Conservation (phyloP, 768 basidiomycete genomes). For the Scleroderma bovista region DNA sequence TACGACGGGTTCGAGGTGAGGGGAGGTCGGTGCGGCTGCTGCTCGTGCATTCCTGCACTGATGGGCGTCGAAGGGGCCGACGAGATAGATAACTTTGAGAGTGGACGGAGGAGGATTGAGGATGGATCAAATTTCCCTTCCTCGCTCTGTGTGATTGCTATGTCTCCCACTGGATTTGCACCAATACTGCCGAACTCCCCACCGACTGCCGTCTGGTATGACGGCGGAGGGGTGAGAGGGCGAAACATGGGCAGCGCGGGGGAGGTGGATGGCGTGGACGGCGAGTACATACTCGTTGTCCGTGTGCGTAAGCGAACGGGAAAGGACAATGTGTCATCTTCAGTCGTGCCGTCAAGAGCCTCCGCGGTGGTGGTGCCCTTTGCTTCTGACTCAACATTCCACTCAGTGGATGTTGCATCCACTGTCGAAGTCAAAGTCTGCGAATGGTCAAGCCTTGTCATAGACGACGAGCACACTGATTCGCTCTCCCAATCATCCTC, state of each 20-base stretch:
- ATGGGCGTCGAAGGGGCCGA: constrained; percentile 3
- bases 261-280: constrained; percentile 2
- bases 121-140: constrained; percentile 15
- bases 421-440: background rate
- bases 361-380: background rate
- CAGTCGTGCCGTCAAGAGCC: constrained; percentile 1
- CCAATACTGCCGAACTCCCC: background rate
- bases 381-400: background rate
- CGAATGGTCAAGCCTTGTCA: background rate
- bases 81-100: constrained; percentile 13
- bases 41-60: background rate
- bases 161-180: background rate
- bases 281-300: constrained; percentile 24
- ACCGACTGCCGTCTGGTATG: constrained; percentile 13
- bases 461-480: constrained; percentile 8
- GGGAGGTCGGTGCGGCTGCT: constrained; percentile 6
- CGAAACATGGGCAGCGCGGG: constrained; percentile 14
- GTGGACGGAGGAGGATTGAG: constrained; percentile 24
- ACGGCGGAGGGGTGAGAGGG: constrained; percentile 22
- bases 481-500: constrained; percentile 30
- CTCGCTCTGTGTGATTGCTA: background rate
- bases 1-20: constrained; percentile 8
- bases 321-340: constrained; percentile 22
- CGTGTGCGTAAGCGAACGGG: constrained; percentile 21
- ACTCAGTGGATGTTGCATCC: background rate